Conservation (phyloP, 2,329 filamentous ascomycete species). For the Verticillium nonalfalfae region DNA sequence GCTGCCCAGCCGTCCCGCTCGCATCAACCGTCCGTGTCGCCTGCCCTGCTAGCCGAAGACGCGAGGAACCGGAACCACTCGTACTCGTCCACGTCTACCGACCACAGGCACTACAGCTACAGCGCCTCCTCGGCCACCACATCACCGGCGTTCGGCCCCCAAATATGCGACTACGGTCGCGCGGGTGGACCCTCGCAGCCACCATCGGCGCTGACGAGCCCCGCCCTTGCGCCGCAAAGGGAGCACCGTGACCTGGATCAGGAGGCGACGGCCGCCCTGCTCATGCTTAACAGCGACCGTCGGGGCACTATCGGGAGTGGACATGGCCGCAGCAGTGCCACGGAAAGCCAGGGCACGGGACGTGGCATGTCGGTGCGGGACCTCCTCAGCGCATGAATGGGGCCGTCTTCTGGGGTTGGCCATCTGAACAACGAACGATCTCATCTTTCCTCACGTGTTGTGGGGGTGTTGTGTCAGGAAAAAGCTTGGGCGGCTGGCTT, state of each 20-base stretch:
- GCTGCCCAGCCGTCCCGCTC: slow-evolving; percentile 22
- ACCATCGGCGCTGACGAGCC: slow-evolving; percentile 52
- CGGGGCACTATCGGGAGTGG: slow-evolving; percentile 44
- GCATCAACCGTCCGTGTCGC: slow-evolving; percentile 45
- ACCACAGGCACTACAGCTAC: slow-evolving; percentile 45
- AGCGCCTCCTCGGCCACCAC: slow-evolving; percentile 37
- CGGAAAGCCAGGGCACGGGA: slow-evolving; percentile 16
- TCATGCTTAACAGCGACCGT: slow-evolving; percentile 83
- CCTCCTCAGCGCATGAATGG: slow-evolving; percentile 41
- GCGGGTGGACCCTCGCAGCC: slow-evolving; percentile 26
- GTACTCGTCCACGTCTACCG: slow-evolving; percentile 46
- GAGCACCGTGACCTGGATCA: slow-evolving; percentile 52
- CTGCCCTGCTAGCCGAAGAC: slow-evolving; percentile 42
- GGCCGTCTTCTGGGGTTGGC: neutral
- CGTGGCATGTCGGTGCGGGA: slow-evolving; percentile 50
- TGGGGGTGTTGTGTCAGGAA: neutral
- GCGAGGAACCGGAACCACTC: slow-evolving; percentile 40
- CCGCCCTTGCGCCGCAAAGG: slow-evolving; percentile 44
- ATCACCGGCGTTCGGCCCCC: slow-evolving; percentile 53
- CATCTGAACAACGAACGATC: neutral
- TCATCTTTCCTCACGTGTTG: neutral
- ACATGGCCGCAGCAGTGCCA: slow-evolving; percentile 36
- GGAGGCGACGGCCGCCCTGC: slow-evolving; percentile 75
- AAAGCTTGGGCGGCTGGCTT: neutral
- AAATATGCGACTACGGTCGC: slow-evolving; percentile 33